A percentile compares a stretch with the other conserved stretches of the same genome.
Evolutionary conservation across 768 basidiomycete species (phyloP).

Genomic region (Lanmaoa pseudosensibilis): DNA sequence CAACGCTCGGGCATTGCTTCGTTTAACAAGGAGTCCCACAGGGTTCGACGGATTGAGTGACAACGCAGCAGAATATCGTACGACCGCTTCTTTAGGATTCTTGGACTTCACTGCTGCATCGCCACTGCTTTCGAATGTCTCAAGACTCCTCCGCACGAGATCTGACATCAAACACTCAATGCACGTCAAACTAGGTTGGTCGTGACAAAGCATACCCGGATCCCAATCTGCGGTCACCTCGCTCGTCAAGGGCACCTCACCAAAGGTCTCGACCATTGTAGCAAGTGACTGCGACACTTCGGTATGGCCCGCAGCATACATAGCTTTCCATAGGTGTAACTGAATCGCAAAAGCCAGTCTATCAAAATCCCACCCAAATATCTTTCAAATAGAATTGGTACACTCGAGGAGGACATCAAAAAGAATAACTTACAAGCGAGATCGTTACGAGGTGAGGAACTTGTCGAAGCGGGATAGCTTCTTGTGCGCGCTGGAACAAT

Average conservation of each 20-base stretch:
- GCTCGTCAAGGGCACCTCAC: neutral
- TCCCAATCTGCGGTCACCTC: neutral
- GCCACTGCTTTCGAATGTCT: neutral
- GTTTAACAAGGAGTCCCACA: constrained; percentile 4
- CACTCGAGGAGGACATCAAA: fast-evolving
- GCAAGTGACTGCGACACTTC: neutral
- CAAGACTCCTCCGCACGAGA: neutral
- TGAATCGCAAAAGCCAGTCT: neutral
- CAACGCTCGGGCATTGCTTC: constrained; percentile 1
- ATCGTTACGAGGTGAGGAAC: neutral
- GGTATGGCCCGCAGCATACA: neutral
- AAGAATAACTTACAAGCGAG: constrained; percentile 4
- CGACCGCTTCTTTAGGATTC: constrained; percentile 1
- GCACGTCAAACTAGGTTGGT: neutral
- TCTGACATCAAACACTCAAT: neutral
- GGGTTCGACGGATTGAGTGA: neutral
- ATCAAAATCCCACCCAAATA: constrained; percentile 18
- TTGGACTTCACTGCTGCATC: neutral
- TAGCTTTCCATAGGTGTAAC: neutral
- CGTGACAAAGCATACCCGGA: neutral
- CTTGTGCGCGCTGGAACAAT: neutral
- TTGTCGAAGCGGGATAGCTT: neutral
- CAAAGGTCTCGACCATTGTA: neutral
- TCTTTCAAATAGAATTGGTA: neutral
- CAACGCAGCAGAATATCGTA: constrained; percentile 3